These are phyloP conservation scores for Fraxinus dipetala DNA, from an alignment of 305 asterid genomes.

Conservation along the genomic window DNA sequence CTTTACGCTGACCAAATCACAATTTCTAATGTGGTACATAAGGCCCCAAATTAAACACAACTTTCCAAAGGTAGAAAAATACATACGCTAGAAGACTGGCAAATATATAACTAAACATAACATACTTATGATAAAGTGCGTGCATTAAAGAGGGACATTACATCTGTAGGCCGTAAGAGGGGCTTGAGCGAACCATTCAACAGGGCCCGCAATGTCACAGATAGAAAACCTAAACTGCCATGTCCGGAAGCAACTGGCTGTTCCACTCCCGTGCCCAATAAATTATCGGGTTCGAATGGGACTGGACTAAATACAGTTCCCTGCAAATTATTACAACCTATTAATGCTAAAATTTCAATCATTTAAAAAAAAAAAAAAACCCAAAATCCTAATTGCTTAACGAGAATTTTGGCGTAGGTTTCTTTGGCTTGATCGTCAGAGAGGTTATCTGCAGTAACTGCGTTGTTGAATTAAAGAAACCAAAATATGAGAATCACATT, in stretches of 20 bases:
- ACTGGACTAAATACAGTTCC: conserved; percentile 73
- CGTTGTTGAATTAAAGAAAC: conserved; percentile 19
- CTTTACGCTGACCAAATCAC: conserved; percentile 1
- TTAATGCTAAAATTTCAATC: conserved; percentile 3
- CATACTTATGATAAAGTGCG: background rate
- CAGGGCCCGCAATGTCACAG: conserved; percentile 42
- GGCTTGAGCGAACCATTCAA: conserved; percentile 50
- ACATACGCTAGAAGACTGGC: background rate
- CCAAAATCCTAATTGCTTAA: background rate
- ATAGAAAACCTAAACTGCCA: conserved; percentile 38
- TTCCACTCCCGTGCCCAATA: conserved; percentile 34
- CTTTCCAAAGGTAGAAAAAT: background rate
- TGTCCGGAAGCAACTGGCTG: conserved; percentile 35
- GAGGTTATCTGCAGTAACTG: conserved; percentile 72
- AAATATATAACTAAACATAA: background rate
- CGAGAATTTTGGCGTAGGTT: conserved; percentile 63
- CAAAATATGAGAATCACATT: background rate
- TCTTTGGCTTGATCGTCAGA: conserved; percentile 77
- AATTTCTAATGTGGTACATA: background rate
- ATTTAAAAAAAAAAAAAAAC: background rate
- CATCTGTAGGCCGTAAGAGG: conserved; percentile 59
- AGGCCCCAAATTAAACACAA: background rate
- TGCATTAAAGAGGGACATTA: conserved; percentile 23
- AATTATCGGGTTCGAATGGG: conserved; percentile 52
- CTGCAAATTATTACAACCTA: conserved; percentile 39